These are phyloP conservation scores for Castanea crenata DNA, from an alignment of 306 rosid genomes.

Conservation along the genomic window DNA sequence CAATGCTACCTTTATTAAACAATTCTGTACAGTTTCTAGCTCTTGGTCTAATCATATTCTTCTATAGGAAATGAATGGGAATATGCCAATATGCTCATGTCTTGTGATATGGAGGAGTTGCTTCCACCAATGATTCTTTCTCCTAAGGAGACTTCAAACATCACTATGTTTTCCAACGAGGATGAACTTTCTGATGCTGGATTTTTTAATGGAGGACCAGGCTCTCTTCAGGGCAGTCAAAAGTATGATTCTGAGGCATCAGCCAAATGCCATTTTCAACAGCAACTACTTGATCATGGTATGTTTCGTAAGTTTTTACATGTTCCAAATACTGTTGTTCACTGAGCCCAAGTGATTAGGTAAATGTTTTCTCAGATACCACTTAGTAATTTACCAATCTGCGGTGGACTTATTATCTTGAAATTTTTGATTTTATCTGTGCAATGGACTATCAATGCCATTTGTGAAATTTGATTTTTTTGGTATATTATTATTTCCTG, in stretches of 20 bases:
- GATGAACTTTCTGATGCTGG: slow-evolving; percentile 15
- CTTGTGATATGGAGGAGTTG: no score
- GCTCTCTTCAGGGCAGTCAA: not conserved
- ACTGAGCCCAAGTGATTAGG: not conserved
- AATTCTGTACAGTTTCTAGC: no score
- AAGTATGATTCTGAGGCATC: slow-evolving; percentile 14
- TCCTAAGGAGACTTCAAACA: slow-evolving; percentile 20
- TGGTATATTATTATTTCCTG: not conserved
- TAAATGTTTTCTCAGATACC: not conserved
- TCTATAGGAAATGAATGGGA: no score
- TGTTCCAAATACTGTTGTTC: no score
- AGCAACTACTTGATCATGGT: slow-evolving; percentile 28
- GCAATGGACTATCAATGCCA: not conserved
- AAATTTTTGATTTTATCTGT: not conserved
- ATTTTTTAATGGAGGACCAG: slow-evolving; percentile 12
- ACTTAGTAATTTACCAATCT: not conserved
- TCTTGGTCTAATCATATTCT: no score
- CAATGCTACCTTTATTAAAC: not conserved
- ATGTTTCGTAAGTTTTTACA: not conserved
- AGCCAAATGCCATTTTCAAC: slow-evolving; percentile 14
- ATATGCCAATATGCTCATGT: no score
- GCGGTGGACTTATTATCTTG: not conserved
- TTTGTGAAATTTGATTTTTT: not conserved
- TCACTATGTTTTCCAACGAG: slow-evolving; percentile 13
- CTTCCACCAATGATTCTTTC: slow-evolving; percentile 10